Evolutionary conservation across 2,329 filamentous ascomycete species (phyloP), one percentile per base, ranked within the genome.

Genomic region (Keithomyces neogunnii): DNA sequence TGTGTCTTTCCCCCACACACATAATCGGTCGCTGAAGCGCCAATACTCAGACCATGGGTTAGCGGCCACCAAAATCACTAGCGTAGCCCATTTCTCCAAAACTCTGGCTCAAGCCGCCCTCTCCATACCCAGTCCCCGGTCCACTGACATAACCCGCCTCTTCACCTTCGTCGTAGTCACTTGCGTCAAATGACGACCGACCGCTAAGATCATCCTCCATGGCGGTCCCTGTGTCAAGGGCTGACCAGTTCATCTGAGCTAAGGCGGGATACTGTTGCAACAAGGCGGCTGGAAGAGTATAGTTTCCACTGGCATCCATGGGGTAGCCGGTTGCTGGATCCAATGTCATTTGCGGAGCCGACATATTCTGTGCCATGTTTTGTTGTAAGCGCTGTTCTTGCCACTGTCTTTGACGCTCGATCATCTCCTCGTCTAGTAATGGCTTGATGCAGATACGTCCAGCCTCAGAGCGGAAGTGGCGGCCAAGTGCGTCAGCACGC

Each of bases 371-470:
- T 36, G 78, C 76, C 70, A 82, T 80, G 50, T 79, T 81, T 57
- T 85, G 82, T 47, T 77, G 72, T 71, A 86, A 80, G 51, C 82
- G 80, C 62, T 89, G 85, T 65, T 89, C 86, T 66, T 85, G 79
- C 76, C 85, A 86, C 31, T 78, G 73, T 45, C 86, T 83, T 62
- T 95, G 88, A 35, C 89, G 78, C 62, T 95, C 90, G 36, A 85
- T 73, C 51, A 90, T 86, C 73, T 99, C 93, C 69, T 99, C 93
- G 57, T 99, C 93, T 1, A 99, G 78, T 10, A 99, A 73, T n/a
- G 93, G 91, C 60, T 95, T 96, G 70, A 99, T 99, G 65, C 93
- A 99, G 49, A 96, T 88, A 33, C 93, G 82, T 5, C 93, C 93
- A 3, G 93, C 93, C 71, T 99, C 93, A 2, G 89, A 96, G 49